Evolutionary conservation across 805 yeast genomes (phyloP).

Genomic region (Yarrowia porcina): DNA sequence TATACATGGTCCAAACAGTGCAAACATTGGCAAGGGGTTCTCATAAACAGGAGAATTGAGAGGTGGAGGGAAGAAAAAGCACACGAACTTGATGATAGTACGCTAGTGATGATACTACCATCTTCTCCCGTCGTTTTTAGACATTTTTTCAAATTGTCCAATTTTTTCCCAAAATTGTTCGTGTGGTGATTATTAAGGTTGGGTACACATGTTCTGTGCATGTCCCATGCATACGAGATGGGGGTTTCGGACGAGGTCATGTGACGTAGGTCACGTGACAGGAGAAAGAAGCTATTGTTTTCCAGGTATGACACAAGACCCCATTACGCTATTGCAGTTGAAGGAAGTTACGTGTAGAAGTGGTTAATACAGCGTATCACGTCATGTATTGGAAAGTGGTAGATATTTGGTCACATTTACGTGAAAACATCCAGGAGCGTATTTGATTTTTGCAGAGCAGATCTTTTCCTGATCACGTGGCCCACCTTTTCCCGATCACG

Average conservation of each 20-base stretch:
- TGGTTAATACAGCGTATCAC: too few relatives aligned
- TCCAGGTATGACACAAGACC: too few relatives aligned
- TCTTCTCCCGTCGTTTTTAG: not conserved
- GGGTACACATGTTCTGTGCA: not conserved
- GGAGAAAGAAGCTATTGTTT: not conserved
- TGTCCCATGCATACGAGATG: not conserved
- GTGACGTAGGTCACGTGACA: not conserved
- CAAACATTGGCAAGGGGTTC: not conserved
- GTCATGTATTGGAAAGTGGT: too few relatives aligned
- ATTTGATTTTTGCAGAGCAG: too few relatives aligned
- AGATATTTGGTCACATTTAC: too few relatives aligned
- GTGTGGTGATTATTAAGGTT: not conserved
- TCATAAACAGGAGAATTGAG: not conserved
- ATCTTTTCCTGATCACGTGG: too few relatives aligned
- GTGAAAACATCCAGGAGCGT: too few relatives aligned
- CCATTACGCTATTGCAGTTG: too few relatives aligned
- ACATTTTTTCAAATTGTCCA: not conserved
- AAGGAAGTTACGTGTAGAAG: too few relatives aligned
- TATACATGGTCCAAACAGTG: slow-evolving; percentile 13
- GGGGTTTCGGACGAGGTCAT: not conserved
- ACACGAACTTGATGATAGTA: not conserved
- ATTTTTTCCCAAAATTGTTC: not conserved
- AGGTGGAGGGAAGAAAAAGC: not conserved
- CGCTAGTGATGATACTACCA: too few relatives aligned
- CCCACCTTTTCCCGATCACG: too few relatives aligned